A percentile compares a stretch with the other conserved stretches of the same genome.
Conservation (phyloP, 257 asterid genomes). For the Eucommia ulmoides region DNA sequence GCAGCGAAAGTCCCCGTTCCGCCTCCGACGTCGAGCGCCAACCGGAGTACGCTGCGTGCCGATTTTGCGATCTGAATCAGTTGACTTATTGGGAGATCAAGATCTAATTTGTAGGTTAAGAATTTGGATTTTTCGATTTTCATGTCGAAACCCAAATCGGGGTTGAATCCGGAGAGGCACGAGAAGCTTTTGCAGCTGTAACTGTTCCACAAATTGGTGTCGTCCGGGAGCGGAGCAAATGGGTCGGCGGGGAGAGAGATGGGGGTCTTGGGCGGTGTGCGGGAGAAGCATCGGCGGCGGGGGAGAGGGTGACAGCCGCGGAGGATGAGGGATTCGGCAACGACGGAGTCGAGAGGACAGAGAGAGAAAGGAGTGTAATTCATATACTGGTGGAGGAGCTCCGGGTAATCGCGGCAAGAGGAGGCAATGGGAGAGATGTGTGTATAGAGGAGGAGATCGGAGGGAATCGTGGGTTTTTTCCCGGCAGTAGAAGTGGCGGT, state of each 20-base stretch:
- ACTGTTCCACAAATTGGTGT: conserved; percentile 34
- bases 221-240: conserved; percentile 56
- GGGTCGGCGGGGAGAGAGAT: conserved; percentile 49
- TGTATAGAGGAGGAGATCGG: conserved; percentile 80
- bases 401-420: conserved; percentile 68
- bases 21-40: conserved; percentile 79
- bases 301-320: conserved; percentile 98
- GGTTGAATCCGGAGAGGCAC: conserved; percentile 46
- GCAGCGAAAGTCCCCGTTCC: conserved; percentile 95
- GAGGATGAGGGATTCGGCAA: conserved; percentile 69
- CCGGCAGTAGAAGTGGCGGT: conserved; percentile 13
- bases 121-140: conserved; percentile 46
- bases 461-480: conserved; percentile 34
- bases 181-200: conserved; percentile 64
- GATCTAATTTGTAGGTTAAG: conserved; percentile 51
- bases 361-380: conserved; percentile 67
- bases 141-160: conserved; percentile 77
- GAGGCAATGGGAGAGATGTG: conserved; percentile 80
- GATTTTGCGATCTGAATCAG: conserved; percentile 46
- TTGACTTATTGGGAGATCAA: conserved; percentile 81
- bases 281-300: conserved; percentile 85
- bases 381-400: conserved; percentile 72
- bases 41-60: conserved; percentile 37
- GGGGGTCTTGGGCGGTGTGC: conserved; percentile 34
- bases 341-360: conserved; percentile 58